phyloP scores from a whole-genome alignment of 176 grass and related monocot genomes.

The Miscanthus lutarioriparius region DNA sequence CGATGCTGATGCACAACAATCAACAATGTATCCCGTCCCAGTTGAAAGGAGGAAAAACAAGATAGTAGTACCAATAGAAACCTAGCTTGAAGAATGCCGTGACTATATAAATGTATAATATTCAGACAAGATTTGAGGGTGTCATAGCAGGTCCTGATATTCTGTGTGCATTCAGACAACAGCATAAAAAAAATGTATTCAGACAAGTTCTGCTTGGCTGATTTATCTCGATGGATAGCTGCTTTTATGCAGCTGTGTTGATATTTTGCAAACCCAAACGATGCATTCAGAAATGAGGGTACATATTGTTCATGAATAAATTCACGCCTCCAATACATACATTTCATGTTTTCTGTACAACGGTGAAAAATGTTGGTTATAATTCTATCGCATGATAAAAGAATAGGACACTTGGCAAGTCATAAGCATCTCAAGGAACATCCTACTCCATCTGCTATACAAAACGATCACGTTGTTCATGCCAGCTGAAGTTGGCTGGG shows the following conservation, averaged over 20 bases:
- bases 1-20: background rate
- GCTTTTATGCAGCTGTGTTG: background rate
- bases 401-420: background rate
- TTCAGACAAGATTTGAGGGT: background rate
- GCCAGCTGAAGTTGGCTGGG: background rate
- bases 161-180: constrained; percentile 8
- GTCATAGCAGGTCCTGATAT: background rate
- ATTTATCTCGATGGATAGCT: background rate
- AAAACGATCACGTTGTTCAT: constrained; percentile 23
- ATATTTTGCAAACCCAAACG: background rate
- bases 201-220: background rate
- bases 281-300: background rate
- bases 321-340: background rate
- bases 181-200: constrained; percentile 28
- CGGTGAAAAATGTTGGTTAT: background rate
- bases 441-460: background rate
- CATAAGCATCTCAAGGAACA: background rate
- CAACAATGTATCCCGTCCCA: background rate
- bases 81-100: background rate
- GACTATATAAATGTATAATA: background rate
- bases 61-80: constrained; percentile 26
- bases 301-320: background rate
- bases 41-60: constrained; percentile 1
- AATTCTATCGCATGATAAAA: background rate
- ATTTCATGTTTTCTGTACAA: background rate